Evolutionary conservation across 2,329 filamentous ascomycete species (phyloP).

Genomic region (Pochonia chlamydosporia): DNA sequence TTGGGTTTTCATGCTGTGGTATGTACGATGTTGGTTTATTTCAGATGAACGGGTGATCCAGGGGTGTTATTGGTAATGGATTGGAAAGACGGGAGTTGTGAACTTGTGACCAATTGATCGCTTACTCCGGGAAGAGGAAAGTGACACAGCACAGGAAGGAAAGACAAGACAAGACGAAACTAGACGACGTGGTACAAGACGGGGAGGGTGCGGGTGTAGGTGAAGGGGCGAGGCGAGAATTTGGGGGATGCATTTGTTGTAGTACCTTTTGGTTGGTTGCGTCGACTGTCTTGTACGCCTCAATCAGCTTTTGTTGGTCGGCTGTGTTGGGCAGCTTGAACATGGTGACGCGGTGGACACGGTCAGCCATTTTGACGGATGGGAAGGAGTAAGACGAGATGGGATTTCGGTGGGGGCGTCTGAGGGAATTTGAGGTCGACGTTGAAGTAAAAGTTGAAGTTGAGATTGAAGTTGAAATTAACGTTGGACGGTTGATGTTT

Average conservation of each 20-base stretch:
- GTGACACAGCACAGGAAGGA: background rate
- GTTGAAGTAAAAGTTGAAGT: too few relatives aligned
- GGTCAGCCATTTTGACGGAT: constrained; percentile 27
- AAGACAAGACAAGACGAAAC: background rate
- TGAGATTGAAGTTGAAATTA: too few relatives aligned
- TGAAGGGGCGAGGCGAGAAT: too few relatives aligned
- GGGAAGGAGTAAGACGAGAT: background rate
- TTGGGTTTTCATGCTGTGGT: constrained; percentile 11
- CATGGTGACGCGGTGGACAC: constrained; percentile 44
- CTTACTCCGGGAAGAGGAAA: background rate
- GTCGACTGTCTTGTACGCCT: constrained; percentile 36
- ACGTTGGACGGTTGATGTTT: too few relatives aligned
- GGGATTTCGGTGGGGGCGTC: background rate
- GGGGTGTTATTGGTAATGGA: background rate
- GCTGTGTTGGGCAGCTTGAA: constrained; percentile 45
- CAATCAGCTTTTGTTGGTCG: constrained; percentile 37
- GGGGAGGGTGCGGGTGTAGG: background rate
- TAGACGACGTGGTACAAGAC: background rate
- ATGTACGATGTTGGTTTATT: constrained; percentile 8
- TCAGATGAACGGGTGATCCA: background rate
- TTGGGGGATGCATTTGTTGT: background rate
- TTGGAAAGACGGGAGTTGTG: background rate
- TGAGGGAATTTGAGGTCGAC: too few relatives aligned
- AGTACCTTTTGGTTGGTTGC: constrained; percentile 36
- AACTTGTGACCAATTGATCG: background rate